Conservation (phyloP, 805 yeast species). For the Yarrowia phangngaensis region DNA sequence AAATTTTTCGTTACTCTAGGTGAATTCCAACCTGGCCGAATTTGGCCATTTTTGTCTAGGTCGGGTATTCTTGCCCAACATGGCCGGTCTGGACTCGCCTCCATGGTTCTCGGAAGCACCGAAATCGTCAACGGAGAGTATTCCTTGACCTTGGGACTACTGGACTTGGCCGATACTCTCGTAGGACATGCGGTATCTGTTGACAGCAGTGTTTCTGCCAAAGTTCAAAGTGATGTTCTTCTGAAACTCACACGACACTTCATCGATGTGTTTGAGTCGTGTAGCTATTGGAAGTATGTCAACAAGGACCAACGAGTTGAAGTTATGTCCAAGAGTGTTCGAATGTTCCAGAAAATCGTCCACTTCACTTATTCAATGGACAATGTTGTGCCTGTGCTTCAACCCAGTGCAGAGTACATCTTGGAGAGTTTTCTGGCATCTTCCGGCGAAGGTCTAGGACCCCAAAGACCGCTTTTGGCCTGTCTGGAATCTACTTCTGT, state of each 20-base stretch:
- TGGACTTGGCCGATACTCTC: slow-evolving; percentile 53
- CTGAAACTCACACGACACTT: slow-evolving; percentile 53
- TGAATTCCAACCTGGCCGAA: slow-evolving; percentile 54
- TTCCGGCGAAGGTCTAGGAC: slow-evolving; percentile 49
- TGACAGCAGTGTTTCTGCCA: slow-evolving; percentile 38
- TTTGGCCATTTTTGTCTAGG: slow-evolving; percentile 74
- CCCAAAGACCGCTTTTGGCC: slow-evolving; percentile 51
- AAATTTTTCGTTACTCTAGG: slow-evolving; percentile 50
- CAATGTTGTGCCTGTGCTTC: slow-evolving; percentile 50
- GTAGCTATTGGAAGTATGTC: slow-evolving; percentile 63
- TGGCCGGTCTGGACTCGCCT: slow-evolving; percentile 61
- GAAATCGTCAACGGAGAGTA: slow-evolving; percentile 70
- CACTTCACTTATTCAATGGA: slow-evolving; percentile 55
- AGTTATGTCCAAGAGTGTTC: slow-evolving; percentile 54
- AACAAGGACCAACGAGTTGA: slow-evolving; percentile 54
- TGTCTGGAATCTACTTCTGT: slow-evolving; percentile 49
- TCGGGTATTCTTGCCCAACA: slow-evolving; percentile 61
- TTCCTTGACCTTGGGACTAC: slow-evolving; percentile 56
- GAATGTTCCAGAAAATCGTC: slow-evolving; percentile 54
- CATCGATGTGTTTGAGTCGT: slow-evolving; percentile 70
- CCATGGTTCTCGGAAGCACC: slow-evolving; percentile 60
- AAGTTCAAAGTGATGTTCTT: slow-evolving; percentile 53
- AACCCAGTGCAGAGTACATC: slow-evolving; percentile 50
- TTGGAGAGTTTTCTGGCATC: slow-evolving; percentile 54
- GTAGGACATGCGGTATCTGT: slow-evolving; percentile 46